Base-by-base conservation (phyloP, 1,284 basidiomycete genomes). In the Apiotrichum montevideense region DNA sequence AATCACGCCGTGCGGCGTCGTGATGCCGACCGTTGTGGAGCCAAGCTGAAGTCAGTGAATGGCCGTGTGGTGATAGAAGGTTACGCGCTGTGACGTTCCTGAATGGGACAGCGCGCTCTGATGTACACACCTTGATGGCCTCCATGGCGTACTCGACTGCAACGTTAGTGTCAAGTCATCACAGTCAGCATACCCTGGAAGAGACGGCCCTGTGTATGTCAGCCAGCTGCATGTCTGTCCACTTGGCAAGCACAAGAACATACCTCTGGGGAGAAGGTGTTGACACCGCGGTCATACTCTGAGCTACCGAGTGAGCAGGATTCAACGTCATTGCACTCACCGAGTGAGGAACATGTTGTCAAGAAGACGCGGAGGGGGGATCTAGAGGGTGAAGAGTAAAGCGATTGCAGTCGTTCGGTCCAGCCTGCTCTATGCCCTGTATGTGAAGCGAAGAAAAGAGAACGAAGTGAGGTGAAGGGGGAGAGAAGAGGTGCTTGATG, bases 81-180 rank as follows among this genome's bases (percentile, higher is more conserved):
- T 21, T 21, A 21, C 57, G 15, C 6, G 43, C 54, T 61, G 5
- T 7, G 43, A 39, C 9, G 13, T 39, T 39, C 37, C 9, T 8
- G 37, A n/a, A 6, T 4, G 5, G 34, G n/a, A 21, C 2, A 2
- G 14, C 4, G 34, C 14, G 4, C 5, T 2, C 2, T 9, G 4
- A 2, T 10, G n/a, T 13, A 32, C 80, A 63, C 64, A 93, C 92
- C 79, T 96, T 97, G 78, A 97, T 97, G 21, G 93, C 93, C 74
- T 97, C 93, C 73, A 98, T 97, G 51, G 96, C 96, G 81, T 99
- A 98, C 79, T 98, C 96, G 78, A 97, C 93, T 97, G 64, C 32
- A 40, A 39, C 14, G 41, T 47, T 50, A 52, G 15, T 42, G 6
- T 10, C 9, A 14, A 42, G 41, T 42, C 33, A 33, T 14, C 46